A percentile compares a stretch with the other conserved stretches of the same genome.
These are phyloP conservation scores for Euptelea pleiosperma DNA, from an alignment of 164 flowering plant genomes.

Conservation along the genomic window DNA sequence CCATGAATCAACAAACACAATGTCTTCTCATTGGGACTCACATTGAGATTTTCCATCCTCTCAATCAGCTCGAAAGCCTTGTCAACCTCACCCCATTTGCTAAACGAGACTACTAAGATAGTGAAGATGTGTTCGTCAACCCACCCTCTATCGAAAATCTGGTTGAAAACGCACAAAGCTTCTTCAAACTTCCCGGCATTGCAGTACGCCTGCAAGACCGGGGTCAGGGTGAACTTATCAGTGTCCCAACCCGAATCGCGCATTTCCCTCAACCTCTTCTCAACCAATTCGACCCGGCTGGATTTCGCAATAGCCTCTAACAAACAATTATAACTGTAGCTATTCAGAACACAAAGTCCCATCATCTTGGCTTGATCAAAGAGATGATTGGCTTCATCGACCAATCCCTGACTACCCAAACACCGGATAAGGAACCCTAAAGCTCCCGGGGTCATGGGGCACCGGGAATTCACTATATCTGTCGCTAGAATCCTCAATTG, in stretches of 20 bases:
- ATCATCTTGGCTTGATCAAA: slow-evolving; percentile 47
- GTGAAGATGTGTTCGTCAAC: slow-evolving; percentile 55
- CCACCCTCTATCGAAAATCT: slow-evolving; percentile 56
- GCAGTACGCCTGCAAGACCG: slow-evolving; percentile 68
- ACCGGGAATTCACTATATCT: slow-evolving; percentile 37
- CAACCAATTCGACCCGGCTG: slow-evolving; percentile 40
- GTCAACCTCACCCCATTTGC: slow-evolving; percentile 74
- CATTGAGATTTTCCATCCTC: slow-evolving; percentile 42
- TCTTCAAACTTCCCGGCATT: slow-evolving; percentile 51
- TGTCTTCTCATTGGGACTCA: slow-evolving; percentile 64
- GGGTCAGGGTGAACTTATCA: slow-evolving; percentile 66
- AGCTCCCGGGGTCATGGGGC: slow-evolving; percentile 64
- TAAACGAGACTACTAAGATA: slow-evolving; percentile 50
- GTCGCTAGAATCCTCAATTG: slow-evolving; percentile 36
- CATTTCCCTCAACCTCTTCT: slow-evolving; percentile 70
- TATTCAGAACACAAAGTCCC: slow-evolving; percentile 56
- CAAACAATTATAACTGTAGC: slow-evolving; percentile 72
- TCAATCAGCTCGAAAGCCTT: slow-evolving; percentile 62
- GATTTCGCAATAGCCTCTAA: slow-evolving; percentile 61
- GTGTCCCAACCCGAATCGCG: slow-evolving; percentile 34
- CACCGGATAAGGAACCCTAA: slow-evolving; percentile 73
- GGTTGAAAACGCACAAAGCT: slow-evolving; percentile 51
- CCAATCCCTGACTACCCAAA: slow-evolving; percentile 64
- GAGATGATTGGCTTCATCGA: slow-evolving; percentile 53
- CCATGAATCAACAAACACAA: slow-evolving; percentile 68